Evolutionary conservation across 2,329 filamentous ascomycete genomes (phyloP).

Genomic region (Cytospora piceicola): DNA sequence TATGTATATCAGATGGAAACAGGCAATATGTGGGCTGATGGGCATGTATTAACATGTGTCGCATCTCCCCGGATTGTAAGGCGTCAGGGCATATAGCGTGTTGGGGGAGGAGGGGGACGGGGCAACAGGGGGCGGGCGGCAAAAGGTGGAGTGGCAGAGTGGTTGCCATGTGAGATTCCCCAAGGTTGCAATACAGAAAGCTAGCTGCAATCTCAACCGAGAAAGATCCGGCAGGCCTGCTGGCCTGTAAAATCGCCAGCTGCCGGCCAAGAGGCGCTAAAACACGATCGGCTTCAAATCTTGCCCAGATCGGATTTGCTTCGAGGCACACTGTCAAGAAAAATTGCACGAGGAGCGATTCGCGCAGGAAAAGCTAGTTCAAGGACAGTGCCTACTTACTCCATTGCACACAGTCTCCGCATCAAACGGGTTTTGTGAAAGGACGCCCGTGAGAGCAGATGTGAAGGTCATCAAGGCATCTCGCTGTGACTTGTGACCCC

Average conservation of each 20-base stretch:
- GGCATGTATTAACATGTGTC: neutral
- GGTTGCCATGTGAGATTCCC: neutral
- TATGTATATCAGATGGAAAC: constrained; percentile 15
- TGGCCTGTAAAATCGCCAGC: neutral
- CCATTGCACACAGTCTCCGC: constrained; percentile 6
- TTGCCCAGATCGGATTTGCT: constrained; percentile 1
- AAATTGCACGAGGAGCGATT: neutral
- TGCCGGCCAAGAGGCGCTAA: neutral
- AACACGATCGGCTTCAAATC: constrained; percentile 2
- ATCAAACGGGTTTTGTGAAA: constrained; percentile 14
- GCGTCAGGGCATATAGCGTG: constrained; percentile 10
- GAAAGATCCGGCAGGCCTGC: neutral
- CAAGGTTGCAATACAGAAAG: neutral
- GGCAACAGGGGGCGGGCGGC: constrained; percentile 10
- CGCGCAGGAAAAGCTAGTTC: neutral
- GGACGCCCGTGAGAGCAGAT: constrained; percentile 18
- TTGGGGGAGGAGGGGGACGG: constrained; percentile 5
- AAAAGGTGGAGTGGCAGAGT: constrained; percentile 14
- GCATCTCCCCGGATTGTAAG: constrained; percentile 18
- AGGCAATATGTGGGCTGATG: constrained; percentile 27
- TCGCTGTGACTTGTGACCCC: constrained; percentile 3
- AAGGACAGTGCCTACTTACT: constrained; percentile 1
- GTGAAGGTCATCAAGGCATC: constrained; percentile 25
- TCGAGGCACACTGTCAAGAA: neutral
- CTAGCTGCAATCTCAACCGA: constrained; percentile 1